These are phyloP conservation scores for Knoxdaviesia capensis DNA, from an alignment of 2,329 filamentous ascomycete species.

Conservation along the genomic window DNA sequence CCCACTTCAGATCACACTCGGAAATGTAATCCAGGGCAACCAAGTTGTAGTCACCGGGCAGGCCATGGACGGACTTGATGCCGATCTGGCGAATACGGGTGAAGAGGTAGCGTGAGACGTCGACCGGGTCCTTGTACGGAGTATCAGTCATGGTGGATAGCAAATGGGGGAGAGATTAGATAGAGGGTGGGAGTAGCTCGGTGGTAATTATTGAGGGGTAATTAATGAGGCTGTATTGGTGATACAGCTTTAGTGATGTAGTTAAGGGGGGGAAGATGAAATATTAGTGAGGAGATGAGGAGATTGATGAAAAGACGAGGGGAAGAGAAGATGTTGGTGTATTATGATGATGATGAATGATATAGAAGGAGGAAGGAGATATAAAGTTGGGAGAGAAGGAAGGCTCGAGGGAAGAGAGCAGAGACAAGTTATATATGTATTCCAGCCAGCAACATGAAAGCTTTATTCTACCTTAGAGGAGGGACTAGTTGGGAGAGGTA, in stretches of 20 bases:
- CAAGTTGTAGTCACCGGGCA: conserved; percentile 59
- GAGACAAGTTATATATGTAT: too few species aligned
- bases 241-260: neutral
- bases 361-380: too few species aligned
- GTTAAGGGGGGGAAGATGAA: neutral
- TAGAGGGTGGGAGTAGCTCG: too few species aligned
- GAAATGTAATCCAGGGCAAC: conserved; percentile 46
- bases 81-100: conserved; percentile 42
- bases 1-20: conserved; percentile 38
- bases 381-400: too few species aligned
- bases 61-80: conserved; percentile 42
- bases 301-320: neutral
- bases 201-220: neutral
- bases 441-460: too few species aligned
- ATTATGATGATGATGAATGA: too few species aligned
- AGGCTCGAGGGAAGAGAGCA: too few species aligned
- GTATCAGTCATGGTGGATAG: neutral
- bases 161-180: too few species aligned
- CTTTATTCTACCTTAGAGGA: too few species aligned
- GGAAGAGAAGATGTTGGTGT: neutral
- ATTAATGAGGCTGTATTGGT: neutral
- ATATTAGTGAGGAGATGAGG: neutral
- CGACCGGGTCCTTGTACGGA: conserved; percentile 25
- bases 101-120: conserved; percentile 50
- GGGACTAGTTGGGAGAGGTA: too few species aligned